Base-by-base conservation (phyloP, 2,329 filamentous ascomycete species). In the Neonectria hederae region DNA sequence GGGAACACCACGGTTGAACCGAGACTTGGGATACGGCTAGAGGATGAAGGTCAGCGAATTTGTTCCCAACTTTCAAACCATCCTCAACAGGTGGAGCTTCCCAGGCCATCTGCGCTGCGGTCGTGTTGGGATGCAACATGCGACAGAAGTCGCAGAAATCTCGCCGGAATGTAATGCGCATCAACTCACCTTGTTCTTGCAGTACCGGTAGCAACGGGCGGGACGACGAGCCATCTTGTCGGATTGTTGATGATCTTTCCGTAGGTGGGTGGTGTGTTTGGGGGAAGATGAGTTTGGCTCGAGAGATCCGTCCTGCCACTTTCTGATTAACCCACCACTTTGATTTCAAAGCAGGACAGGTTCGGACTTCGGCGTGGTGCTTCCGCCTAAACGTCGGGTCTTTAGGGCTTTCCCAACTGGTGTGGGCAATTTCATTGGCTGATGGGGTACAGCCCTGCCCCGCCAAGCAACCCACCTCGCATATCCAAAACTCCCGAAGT, bases 191-290 rank as follows among this genome's bases (percentile, higher is more conserved):
- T 97, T 97, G 92, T 98, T 99, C 93, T 99, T 99, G 94, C 96
- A 99, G 92, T 99, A 99, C 82, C 96, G 92, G 90, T 97, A 99
- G 89, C 96, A 99, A 89, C 96, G 92, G 82, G 96, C 96, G 82
- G 96, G 96, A 92, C 96, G 94, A 86, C 96, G 94, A 82, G 96
- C 96, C 96, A 99, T 99, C 88, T 91, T 94, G 91, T 90, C 89
- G 85, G 87, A 86, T 84, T 88, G 85, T 79, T 75, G 74, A 68
- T 75, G 74, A 77, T 74, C 76, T 77, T 71, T 77, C 79, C 74
- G 67, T 69, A 60, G 70, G 68, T 76, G 73, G 76, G 72, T 80
- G 77, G 71, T 78, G 75, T 77, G 77, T 76, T 76, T 72, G 74
- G 75, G 69, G 72, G 72, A 75, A 74, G 71, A 73, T 72, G 69